Evolutionary conservation across 1,284 basidiomycete genomes (phyloP).

Genomic region (Pseudozyma pruni): DNA sequence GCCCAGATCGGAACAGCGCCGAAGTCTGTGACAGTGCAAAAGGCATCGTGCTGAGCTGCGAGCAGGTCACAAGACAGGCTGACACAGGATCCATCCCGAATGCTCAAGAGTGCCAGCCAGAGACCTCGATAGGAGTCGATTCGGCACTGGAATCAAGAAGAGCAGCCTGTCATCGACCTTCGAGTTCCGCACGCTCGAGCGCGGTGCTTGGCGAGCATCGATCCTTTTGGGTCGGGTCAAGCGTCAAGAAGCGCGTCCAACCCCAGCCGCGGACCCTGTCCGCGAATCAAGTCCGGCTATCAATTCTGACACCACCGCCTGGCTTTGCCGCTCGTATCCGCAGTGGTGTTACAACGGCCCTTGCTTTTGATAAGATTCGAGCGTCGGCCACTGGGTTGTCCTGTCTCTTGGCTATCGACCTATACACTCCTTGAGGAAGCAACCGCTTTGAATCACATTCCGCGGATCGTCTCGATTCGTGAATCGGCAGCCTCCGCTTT

Average conservation of each 20-base stretch:
- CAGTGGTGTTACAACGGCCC: no score
- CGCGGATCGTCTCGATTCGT: background rate
- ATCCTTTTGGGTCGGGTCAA: background rate
- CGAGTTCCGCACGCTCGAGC: constrained; percentile 1
- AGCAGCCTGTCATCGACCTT: background rate
- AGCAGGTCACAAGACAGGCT: no score
- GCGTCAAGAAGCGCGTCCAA: background rate
- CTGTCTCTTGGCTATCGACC: no score
- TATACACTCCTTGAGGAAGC: no score
- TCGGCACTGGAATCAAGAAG: background rate
- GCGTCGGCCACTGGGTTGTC: no score
- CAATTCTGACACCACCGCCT: constrained; percentile 1
- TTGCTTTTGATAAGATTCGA: no score
- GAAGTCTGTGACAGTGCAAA: constrained; percentile 1
- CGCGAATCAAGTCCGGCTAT: constrained; percentile 32
- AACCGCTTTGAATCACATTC: no score
- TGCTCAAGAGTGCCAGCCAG: no score
- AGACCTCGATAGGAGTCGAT: no score
- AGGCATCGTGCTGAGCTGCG: no score
- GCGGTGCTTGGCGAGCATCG: constrained; percentile 7
- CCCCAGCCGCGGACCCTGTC: constrained; percentile 14
- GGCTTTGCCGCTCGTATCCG: constrained; percentile 8
- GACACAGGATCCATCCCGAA: no score
- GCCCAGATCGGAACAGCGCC: no score
- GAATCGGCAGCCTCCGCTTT: background rate